phyloP scores from a whole-genome alignment of 768 basidiomycete genomes.

The Boletellus emodensis region DNA sequence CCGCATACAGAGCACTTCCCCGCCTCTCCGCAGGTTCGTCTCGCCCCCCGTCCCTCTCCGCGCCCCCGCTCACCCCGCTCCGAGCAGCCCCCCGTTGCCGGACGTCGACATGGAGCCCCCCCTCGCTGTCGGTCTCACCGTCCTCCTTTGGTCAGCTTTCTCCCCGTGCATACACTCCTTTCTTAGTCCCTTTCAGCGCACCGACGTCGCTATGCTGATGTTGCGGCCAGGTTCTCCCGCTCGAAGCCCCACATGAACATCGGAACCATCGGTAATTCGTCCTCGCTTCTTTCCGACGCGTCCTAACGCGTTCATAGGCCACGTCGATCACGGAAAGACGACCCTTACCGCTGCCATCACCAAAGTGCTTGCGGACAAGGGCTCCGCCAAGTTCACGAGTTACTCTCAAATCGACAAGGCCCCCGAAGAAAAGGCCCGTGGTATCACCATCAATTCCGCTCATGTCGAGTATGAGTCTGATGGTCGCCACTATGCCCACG shows the following conservation, averaged over 20 bases:
- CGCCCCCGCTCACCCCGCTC: not conserved
- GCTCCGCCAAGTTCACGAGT: constrained; percentile 84
- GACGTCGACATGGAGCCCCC: constrained; percentile 8
- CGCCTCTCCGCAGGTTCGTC: not conserved
- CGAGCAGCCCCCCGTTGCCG: constrained; percentile 14
- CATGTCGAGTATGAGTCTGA: constrained; percentile 98
- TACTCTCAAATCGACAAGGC: constrained; percentile 99
- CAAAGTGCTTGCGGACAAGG: constrained; percentile 76
- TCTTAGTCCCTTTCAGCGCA: not conserved
- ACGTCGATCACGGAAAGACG: constrained; percentile 98
- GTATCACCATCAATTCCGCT: constrained; percentile 98
- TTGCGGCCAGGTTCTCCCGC: constrained; percentile 55
- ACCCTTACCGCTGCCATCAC: constrained; percentile 96
- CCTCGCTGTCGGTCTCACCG: not conserved
- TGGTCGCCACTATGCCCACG: constrained; percentile 91
- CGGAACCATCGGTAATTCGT: constrained; percentile 72
- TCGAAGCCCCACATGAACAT: constrained; percentile 93
- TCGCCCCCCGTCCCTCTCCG: too few species aligned
- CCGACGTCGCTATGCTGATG: constrained; percentile 71
- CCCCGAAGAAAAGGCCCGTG: constrained; percentile 98
- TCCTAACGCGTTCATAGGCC: constrained; percentile 43
- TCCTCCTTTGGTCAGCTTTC: constrained; percentile 4
- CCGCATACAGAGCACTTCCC: constrained; percentile 14
- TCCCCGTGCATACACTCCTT: too few species aligned
- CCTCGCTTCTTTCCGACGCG: constrained; percentile 8